A percentile compares a stretch with the other conserved stretches of the same genome.
These are phyloP conservation scores for Kalanchoe fedtschenkoi DNA, from an alignment of 164 flowering plant species.

Conservation along the genomic window DNA sequence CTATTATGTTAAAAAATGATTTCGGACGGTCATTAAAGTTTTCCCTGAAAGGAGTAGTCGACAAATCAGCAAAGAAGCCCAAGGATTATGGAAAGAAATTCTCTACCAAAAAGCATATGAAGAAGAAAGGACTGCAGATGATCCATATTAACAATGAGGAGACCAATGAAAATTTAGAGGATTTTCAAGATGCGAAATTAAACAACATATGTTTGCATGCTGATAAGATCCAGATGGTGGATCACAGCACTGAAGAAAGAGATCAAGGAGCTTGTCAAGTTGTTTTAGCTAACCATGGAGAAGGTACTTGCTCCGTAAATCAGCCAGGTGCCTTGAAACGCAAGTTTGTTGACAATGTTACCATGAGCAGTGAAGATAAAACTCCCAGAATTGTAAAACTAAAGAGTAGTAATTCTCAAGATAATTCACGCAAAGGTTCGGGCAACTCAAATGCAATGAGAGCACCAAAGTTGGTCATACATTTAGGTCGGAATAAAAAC, in stretches of 20 bases:
- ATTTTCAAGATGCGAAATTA: constrained; percentile 22
- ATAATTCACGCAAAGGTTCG: constrained; percentile 30
- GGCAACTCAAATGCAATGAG: constrained; percentile 44
- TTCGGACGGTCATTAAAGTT: constrained; percentile 61
- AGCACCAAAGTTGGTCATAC: constrained; percentile 3
- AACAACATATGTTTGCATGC: constrained; percentile 25
- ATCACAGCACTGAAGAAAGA: constrained; percentile 25
- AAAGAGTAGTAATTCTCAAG: constrained; percentile 26
- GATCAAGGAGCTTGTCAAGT: constrained; percentile 25
- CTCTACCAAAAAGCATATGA: constrained; percentile 38
- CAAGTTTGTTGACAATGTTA: constrained; percentile 39
- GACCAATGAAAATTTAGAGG: constrained; percentile 26
- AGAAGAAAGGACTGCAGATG: constrained; percentile 43
- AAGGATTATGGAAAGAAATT: constrained; percentile 65
- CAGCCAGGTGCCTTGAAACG: constrained; percentile 43
- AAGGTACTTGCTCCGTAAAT: constrained; percentile 37
- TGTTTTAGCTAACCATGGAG: constrained; percentile 23
- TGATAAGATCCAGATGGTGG: constrained; percentile 26
- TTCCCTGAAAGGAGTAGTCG: constrained; percentile 60
- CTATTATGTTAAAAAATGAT: constrained; percentile 39
- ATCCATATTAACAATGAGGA: constrained; percentile 20
- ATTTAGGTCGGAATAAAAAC: constrained; percentile 3
- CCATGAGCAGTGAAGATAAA: constrained; percentile 28
- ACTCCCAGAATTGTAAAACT: constrained; percentile 28
- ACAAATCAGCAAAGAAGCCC: constrained; percentile 51